Conservation (phyloP, 495 filamentous ascomycete species). For the Penicillium maclennaniae region DNA sequence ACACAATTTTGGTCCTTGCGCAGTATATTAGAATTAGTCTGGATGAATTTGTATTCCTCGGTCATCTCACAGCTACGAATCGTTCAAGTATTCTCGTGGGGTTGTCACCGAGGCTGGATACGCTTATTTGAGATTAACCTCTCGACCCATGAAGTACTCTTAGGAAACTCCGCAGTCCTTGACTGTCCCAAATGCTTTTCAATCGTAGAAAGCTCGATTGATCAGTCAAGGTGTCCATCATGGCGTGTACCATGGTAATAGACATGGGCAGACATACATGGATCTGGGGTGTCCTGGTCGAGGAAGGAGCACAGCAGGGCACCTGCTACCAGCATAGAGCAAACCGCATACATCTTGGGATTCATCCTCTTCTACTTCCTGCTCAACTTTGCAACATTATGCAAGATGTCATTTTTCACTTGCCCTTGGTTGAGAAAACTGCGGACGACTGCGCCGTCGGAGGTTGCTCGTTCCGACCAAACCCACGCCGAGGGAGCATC, state of each 20-base stretch:
- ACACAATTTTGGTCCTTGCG: too few species aligned
- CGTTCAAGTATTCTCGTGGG: too few species aligned
- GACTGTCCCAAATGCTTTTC: not conserved
- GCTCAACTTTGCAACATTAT: not conserved
- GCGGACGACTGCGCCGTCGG: constrained; percentile 6
- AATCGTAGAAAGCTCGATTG: not conserved
- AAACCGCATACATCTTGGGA: not conserved
- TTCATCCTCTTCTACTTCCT: not conserved
- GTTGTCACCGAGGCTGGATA: not conserved
- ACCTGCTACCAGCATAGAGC: not conserved
- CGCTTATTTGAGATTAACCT: not conserved
- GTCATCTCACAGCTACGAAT: too few species aligned
- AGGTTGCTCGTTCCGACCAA: constrained; percentile 3
- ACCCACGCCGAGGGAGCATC: not conserved
- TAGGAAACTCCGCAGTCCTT: not conserved
- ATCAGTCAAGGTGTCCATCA: not conserved
- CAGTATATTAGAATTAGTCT: too few species aligned
- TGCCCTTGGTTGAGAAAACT: constrained; percentile 16
- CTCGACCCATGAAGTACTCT: not conserved
- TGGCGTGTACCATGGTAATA: not conserved
- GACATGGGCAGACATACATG: not conserved
- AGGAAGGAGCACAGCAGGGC: not conserved
- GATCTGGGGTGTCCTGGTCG: not conserved
- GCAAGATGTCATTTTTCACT: constrained; percentile 10
- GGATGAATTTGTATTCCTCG: too few species aligned